Base-by-base conservation (phyloP, 2,329 filamentous ascomycete genomes). In the Chaetomium globosum region DNA sequence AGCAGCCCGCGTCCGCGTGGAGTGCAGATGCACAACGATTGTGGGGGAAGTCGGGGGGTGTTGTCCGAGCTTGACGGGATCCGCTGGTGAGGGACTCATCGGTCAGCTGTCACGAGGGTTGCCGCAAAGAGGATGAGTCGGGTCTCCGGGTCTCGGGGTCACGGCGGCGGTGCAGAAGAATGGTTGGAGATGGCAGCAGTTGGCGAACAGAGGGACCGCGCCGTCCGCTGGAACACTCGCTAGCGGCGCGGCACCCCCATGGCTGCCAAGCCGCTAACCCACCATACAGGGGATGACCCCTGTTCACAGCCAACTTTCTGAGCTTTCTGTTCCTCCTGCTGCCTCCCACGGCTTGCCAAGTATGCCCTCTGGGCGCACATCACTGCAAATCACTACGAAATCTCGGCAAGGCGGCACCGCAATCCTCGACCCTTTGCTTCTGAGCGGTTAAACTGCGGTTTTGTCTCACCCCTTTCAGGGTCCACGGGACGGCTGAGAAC, bases 1-100 rank as follows among this genome's bases (percentile, higher is more conserved):
- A 88, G 87, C 88, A 91, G 88, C 89, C 84, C 88, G 85, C 80
- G 78, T 82, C 84, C 80, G 83, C 83, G 79, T 73, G 75, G 56
- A 59, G 59, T 69, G 63, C 59, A 53, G 53, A 31, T 61, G 67
- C 53, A 64, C 53, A 48, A 31, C 36, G 43, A 52, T 59, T 19
- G 53, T 33, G 52, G 30, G 28, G 52, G 52, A 30, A 31, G 52
- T 36, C 26, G 61, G 31, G 23, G 30, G 33, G 19, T 23, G 49
- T 23, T 19, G 59, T 54, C 51, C 56, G 36, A 59, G 28, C 59
- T 54, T 64, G 64, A 65, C 60, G 60, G 69, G 65, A 53, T 70
- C 65, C 61, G 66, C 61, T 66, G 23, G 19, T 51, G 66, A 66
- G 59, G 64, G 62, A 59, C 52, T 58, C 66, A 69, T 69, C 60